Base-by-base conservation (phyloP, 208 protist species). In the Histomonas meleagridis region DNA sequence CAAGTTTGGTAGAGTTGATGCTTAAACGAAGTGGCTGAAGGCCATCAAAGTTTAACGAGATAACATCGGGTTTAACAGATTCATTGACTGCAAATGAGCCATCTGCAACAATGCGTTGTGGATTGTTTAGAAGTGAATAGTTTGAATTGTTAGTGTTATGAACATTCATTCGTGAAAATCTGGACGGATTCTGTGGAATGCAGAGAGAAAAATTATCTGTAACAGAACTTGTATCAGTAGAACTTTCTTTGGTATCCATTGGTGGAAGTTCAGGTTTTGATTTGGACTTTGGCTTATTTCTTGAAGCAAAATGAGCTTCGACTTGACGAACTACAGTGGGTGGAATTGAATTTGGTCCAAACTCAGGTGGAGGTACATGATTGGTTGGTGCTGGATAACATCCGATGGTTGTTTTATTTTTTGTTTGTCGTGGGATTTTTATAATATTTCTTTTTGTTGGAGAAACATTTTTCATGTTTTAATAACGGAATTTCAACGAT, bases 51-150 rank as follows among this genome's bases (percentile, higher is more conserved):
- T 49, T 18, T 4, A 79, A 46, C 7, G 70, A 79, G n/a, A 79
- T 40, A 51, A 79, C 70, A 32, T 32, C 46, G 16, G 70, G 70
- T 23, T 79, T 79, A 79, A 79, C 70, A 51, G 70, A 14, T 79
- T 79, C 70, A 18, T 46, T 79, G 1, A 79, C 70, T 49, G 70
- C 70, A 79, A 79, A 79, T 46, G 70, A 40, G 21, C 70, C 70
- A 46, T 79, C 70, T 1, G 70, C 70, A 14, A 79, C 70, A 79
- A 79, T 79, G 46, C 70, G 1, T 79, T 79, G 70, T 14, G 70
- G 70, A 43, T 79, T 79, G 16, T 79, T 32, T 51, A 79, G 40
- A 46, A 79, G 10, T 28, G 70, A 79, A 46, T 23, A 40, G 23
- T 18, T 21, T 51, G 70, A 40, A 18, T 79, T 18, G 28, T 79